Conservation (phyloP, 306 rosid species). For the Cucumis hystrix region DNA sequence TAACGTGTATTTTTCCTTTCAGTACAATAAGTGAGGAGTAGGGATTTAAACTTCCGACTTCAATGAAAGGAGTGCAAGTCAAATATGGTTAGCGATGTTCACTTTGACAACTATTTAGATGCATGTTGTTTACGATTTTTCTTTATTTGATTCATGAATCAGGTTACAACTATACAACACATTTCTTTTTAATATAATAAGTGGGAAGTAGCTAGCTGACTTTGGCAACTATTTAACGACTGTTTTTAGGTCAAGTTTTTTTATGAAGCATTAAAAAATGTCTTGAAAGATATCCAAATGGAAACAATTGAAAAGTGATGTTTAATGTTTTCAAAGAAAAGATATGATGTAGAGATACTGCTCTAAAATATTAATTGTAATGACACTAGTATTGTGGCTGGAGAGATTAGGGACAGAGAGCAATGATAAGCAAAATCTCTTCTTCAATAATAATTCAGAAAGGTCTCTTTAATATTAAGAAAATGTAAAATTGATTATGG, state of each 20-base stretch:
- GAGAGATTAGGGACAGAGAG: slow-evolving; percentile 2
- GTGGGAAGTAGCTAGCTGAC: too few relatives aligned
- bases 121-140: not conserved
- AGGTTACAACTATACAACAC: not conserved
- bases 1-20: not conserved
- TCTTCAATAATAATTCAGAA: too few relatives aligned
- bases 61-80: too few relatives aligned
- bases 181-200: too few relatives aligned
- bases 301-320: not conserved
- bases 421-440: not conserved
- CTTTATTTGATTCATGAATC: not conserved
- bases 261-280: not conserved
- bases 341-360: not conserved
- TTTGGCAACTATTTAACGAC: not conserved
- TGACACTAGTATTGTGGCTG: not conserved
- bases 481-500: not conserved
- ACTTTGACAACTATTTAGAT: not conserved
- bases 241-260: not conserved
- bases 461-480: not conserved
- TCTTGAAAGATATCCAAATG: not conserved
- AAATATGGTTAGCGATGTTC: too few relatives aligned
- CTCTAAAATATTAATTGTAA: not conserved
- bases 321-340: not conserved
- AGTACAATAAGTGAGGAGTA: too few relatives aligned
- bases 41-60: too few relatives aligned